Percentiles rank a stretch among this genome's conserved stretches.
phyloP scores from a whole-genome alignment of 306 rosid genomes.

The Spatholobus suberectus region DNA sequence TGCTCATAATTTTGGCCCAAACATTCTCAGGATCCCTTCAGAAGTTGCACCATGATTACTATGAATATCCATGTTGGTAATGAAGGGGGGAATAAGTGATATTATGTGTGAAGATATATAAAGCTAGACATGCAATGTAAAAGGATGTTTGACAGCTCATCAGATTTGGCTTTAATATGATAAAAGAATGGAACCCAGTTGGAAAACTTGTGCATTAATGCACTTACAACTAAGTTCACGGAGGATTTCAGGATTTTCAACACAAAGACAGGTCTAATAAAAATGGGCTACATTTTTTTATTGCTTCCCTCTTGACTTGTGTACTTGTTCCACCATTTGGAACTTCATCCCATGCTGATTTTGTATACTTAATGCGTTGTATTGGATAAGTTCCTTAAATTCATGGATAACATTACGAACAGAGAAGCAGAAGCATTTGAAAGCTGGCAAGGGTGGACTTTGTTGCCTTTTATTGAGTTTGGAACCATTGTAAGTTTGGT shows the following conservation, averaged over 20 bases:
- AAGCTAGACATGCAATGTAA: constrained; percentile 39
- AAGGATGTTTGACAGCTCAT: constrained; percentile 51
- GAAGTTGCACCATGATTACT: constrained; percentile 47
- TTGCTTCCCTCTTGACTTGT: constrained; percentile 54
- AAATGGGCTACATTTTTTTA: constrained; percentile 24
- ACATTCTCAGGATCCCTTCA: constrained; percentile 79
- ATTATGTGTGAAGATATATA: constrained; percentile 26
- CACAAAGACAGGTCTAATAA: constrained; percentile 26
- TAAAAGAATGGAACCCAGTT: constrained; percentile 47
- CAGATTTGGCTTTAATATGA: constrained; percentile 47
- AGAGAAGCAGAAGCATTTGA: constrained; percentile 53
- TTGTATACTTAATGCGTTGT: constrained; percentile 45
- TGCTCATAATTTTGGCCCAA: constrained; percentile 78
- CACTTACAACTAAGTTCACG: constrained; percentile 59
- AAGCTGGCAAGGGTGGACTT: constrained; percentile 62
- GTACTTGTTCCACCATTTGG: constrained; percentile 67
- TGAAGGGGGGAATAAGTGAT: constrained; percentile 31
- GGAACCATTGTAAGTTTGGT: background rate
- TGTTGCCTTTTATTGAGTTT: constrained; percentile 47
- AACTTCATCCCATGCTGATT: constrained; percentile 53
- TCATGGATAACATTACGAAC: constrained; percentile 50
- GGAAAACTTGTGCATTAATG: constrained; percentile 63
- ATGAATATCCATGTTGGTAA: constrained; percentile 55
- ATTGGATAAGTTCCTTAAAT: constrained; percentile 46
- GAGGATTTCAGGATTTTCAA: constrained; percentile 53